A percentile compares a stretch with the other conserved stretches of the same genome.
Evolutionary conservation across 805 yeast species (phyloP).

Genomic region (Priceomyces medius): DNA sequence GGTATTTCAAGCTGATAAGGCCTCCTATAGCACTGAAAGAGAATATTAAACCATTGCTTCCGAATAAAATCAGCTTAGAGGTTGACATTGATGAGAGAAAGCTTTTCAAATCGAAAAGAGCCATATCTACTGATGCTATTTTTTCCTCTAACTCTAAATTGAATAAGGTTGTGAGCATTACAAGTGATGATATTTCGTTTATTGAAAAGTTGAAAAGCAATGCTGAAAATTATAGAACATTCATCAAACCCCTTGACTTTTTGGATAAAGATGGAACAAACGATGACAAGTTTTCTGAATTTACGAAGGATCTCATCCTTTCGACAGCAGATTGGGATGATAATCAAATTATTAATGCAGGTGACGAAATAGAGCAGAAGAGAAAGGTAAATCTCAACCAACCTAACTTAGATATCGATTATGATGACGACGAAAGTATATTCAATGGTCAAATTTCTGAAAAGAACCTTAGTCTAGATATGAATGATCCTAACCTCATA

Average conservation of each 20-base stretch:
- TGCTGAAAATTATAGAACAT: conserved; percentile 14
- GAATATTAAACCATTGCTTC: conserved; percentile 48
- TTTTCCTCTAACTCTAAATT: conserved; percentile 8
- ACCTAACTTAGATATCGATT: conserved; percentile 17
- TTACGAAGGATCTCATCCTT: conserved; percentile 55
- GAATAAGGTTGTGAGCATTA: conserved; percentile 17
- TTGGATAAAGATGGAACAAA: conserved; percentile 32
- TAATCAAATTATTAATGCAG: conserved; percentile 56
- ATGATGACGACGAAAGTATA: conserved; percentile 67
- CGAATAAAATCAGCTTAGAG: conserved; percentile 60
- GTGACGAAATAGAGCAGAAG: conserved; percentile 22
- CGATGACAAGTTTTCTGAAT: conserved; percentile 40
- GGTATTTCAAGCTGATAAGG: conserved; percentile 49
- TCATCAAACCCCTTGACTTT: conserved; percentile 28
- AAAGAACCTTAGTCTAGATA: conserved; percentile 57
- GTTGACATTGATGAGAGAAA: conserved; percentile 60
- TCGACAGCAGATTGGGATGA: conserved; percentile 82
- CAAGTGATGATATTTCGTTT: conserved; percentile 31
- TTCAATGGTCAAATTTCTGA: conserved; percentile 60
- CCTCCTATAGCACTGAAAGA: conserved; percentile 42
- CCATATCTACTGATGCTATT: conserved; percentile 5
- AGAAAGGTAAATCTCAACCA: conserved; percentile 16
- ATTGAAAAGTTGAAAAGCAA: conserved; percentile 25
- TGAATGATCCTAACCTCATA: conserved; percentile 83
- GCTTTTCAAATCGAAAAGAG: conserved; percentile 40